Evolutionary conservation across 176 grass and related monocot genomes (phyloP).

Genomic region (Melocanna baccifera): DNA sequence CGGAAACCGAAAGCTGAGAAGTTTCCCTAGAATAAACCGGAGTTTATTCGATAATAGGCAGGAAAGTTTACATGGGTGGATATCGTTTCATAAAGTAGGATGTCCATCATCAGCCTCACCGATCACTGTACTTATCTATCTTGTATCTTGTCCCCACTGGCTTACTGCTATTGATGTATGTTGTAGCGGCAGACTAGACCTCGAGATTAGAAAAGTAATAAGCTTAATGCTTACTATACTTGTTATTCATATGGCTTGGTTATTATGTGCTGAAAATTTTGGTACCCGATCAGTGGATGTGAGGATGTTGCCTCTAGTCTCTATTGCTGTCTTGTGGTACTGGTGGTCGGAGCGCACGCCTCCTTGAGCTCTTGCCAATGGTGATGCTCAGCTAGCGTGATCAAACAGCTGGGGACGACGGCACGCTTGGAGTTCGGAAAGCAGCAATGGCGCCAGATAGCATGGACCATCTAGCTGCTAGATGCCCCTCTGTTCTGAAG

Average conservation of each 20-base stretch:
- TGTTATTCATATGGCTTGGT: not conserved
- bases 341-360: no score
- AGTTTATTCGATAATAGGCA: not conserved
- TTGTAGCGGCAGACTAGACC: slow-evolving; percentile 18
- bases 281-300: not conserved
- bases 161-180: not conserved
- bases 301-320: no score
- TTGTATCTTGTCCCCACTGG: not conserved
- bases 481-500: no score
- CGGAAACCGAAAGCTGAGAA: not conserved
- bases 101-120: not conserved
- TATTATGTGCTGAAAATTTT: not conserved
- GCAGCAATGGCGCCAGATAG: no score
- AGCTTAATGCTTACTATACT: not conserved
- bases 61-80: not conserved
- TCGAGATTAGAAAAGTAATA: slow-evolving; percentile 23
- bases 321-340: no score
- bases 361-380: no score
- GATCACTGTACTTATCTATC: not conserved
- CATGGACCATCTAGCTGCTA: no score
- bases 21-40: not conserved
- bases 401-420: no score
- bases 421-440: no score
- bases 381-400: no score
- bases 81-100: not conserved